phyloP scores from a whole-genome alignment of 2,329 filamentous ascomycete species.

The Colletotrichum horii region DNA sequence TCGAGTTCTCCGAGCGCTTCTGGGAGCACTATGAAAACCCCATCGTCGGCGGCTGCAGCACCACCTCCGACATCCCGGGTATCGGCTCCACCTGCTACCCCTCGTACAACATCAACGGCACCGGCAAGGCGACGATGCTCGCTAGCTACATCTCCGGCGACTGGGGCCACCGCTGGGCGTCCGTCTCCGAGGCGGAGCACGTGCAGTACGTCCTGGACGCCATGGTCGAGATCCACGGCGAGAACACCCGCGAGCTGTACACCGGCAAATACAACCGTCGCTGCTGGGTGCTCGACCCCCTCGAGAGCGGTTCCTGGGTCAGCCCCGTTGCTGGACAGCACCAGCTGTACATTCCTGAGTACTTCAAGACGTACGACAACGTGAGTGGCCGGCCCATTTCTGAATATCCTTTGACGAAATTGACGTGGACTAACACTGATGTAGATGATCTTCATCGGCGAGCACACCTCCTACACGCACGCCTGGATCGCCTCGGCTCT shows the following conservation, averaged over 20 bases:
- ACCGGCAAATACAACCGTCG: slow-evolving; percentile 69
- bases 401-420: fast-evolving
- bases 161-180: slow-evolving; percentile 35
- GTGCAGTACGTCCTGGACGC: slow-evolving; percentile 67
- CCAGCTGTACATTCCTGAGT: slow-evolving; percentile 73
- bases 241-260: slow-evolving; percentile 63
- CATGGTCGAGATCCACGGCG: slow-evolving; percentile 72
- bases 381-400: slow-evolving; percentile 30
- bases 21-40: slow-evolving; percentile 56
- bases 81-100: slow-evolving; percentile 71
- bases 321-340: slow-evolving; percentile 68
- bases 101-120: slow-evolving; percentile 68
- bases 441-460: slow-evolving; percentile 70
- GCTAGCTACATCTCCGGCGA: slow-evolving; percentile 60
- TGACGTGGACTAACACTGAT: neutral
- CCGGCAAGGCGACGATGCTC: slow-evolving; percentile 66
- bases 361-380: slow-evolving; percentile 71
- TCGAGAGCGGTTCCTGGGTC: slow-evolving; percentile 68
- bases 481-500: slow-evolving; percentile 73
- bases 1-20: slow-evolving; percentile 71
- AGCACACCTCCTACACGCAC: slow-evolving; percentile 75
- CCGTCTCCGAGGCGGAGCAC: slow-evolving; percentile 60
- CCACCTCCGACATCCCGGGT: slow-evolving; percentile 61
- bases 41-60: slow-evolving; percentile 69
- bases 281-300: slow-evolving; percentile 69